Base-by-base conservation (phyloP, 1,284 basidiomycete species). In the Wolfiporia cocos region DNA sequence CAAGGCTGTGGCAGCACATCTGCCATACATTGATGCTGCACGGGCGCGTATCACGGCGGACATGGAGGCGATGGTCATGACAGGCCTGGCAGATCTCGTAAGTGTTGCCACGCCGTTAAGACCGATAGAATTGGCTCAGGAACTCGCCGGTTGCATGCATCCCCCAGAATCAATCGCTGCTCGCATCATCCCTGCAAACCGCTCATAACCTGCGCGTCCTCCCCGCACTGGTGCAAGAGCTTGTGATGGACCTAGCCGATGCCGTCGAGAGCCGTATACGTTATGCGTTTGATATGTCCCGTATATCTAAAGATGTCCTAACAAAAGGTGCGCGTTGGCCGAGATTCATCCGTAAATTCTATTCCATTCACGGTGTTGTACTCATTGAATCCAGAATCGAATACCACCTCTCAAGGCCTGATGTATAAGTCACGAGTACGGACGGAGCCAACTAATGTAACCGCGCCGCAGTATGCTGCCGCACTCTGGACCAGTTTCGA, bases 131-230 rank as follows among this genome's bases (percentile, higher is more conserved):
- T 33, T 18, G 10, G 10, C 9, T 29, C 9, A 5, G 34, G 34
- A 20, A 12, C 22, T 9, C 22, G 34, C 7, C 22, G 34, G 22
- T 5, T 20, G 31, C 7, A 15, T 46, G 30, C 26, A 33, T 10
- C 6, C 41, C 17, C 28, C 33, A 94, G 90, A 88, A 96, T 54
- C 91, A 91, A 63, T 81, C 91, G 1, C 67, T 95, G 19, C 74
- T 99, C 1, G 89, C 91, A 0, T 91, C 90, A 2, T 90, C 92
- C 0, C 73, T 98, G 6, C 95, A 98, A 70, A 96, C 92, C 0
- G 92, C 94, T 2, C 88, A 92, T 64, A 97, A 97, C 59, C 76
- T 99, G 5, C 75, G 86, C 19, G 79, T 91, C 5, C 71, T 98
- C 3, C 88, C 93, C 0, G 73, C 81, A 17, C 76, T 97, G 2